Percentiles rank a stretch among this genome's conserved stretches.
These are phyloP conservation scores for Wickerhamiella dianesei DNA, from an alignment of 805 yeast species.

Conservation along the genomic window DNA sequence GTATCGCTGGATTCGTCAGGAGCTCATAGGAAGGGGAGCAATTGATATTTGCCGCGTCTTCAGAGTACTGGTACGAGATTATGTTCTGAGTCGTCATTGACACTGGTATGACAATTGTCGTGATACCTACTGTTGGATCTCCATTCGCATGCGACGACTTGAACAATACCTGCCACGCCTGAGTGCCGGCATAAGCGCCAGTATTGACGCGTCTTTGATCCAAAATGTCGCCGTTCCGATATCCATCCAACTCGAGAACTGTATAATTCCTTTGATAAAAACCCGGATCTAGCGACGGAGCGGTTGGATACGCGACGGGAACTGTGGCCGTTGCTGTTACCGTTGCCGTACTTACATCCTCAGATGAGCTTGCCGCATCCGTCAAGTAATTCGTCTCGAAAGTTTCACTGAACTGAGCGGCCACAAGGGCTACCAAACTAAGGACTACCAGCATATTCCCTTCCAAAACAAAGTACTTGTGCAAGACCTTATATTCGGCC, in stretches of 20 bases:
- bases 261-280: neutral
- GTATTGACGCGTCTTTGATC: slow-evolving; percentile 8
- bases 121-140: slow-evolving; percentile 19
- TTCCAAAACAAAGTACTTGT: neutral
- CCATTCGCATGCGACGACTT: slow-evolving; percentile 21
- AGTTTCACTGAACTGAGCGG: neutral
- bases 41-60: slow-evolving; percentile 15
- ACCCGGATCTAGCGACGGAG: neutral
- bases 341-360: neutral
- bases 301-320: neutral
- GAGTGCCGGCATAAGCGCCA: slow-evolving; percentile 12
- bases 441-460: too few species aligned
- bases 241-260: neutral
- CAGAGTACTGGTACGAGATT: slow-evolving; percentile 17
- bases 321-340: neutral
- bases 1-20: slow-evolving; percentile 7
- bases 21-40: slow-evolving; percentile 19
- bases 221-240: slow-evolving; percentile 13
- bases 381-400: too few species aligned
- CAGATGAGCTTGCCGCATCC: neutral
- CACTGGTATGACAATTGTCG: slow-evolving; percentile 21
- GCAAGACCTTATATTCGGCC: too few species aligned
- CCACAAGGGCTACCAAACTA: neutral
- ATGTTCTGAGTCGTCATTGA: slow-evolving; percentile 4
- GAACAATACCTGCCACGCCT: slow-evolving; percentile 13